A percentile compares a stretch with the other conserved stretches of the same genome.
Evolutionary conservation across 2,329 filamentous ascomycete genomes (phyloP).

Genomic region (Alternaria burnsii): DNA sequence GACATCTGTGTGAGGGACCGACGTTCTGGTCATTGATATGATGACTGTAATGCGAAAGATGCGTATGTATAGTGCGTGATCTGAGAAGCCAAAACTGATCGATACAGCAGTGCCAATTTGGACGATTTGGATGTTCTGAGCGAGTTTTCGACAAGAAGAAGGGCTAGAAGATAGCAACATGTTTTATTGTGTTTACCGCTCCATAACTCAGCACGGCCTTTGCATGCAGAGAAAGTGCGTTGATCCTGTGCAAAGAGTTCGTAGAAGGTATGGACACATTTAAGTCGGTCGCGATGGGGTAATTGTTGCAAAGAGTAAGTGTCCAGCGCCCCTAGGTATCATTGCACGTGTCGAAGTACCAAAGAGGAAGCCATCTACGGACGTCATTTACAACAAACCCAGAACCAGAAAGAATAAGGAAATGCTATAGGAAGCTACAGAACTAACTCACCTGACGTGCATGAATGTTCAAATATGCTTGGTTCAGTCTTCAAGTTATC

Average conservation of each 20-base stretch:
- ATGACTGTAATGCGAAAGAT: conserved; percentile 2
- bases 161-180: not conserved
- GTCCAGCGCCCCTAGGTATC: not conserved
- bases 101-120: not conserved
- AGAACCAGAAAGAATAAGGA: not conserved
- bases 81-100: conserved; percentile 9
- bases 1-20: conserved; percentile 5
- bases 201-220: not conserved
- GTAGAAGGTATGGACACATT: not conserved
- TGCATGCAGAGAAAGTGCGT: not conserved
- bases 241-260: not conserved
- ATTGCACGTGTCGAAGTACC: not conserved
- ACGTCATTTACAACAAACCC: not conserved
- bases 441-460: not conserved
- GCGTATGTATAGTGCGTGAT: conserved; percentile 9
- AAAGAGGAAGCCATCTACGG: not conserved
- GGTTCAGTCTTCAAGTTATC: no score
- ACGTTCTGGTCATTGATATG: conserved; percentile 8
- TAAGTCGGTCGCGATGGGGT: not conserved
- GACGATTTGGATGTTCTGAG: not conserved
- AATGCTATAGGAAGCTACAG: not conserved
- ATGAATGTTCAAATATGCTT: not conserved
- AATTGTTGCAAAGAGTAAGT: not conserved
- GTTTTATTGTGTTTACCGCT: not conserved
- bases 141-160: not conserved